Evolutionary conservation across 805 yeast species (phyloP).

Genomic region (Zygosaccharomyces gambellarensis): DNA sequence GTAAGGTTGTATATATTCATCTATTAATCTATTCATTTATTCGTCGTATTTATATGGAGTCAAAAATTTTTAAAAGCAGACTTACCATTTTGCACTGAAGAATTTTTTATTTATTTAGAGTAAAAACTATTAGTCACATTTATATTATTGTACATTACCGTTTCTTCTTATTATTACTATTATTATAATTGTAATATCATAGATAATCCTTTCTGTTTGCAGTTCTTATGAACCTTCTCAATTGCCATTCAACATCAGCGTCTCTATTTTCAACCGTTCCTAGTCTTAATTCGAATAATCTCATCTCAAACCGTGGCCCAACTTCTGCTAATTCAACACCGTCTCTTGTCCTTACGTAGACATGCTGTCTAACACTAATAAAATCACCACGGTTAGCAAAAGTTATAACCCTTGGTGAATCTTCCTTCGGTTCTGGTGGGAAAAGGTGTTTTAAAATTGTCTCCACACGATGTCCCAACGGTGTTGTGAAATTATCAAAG

Average conservation of each 20-base stretch:
- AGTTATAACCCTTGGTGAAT: slow-evolving; percentile 85
- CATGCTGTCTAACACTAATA: slow-evolving; percentile 92
- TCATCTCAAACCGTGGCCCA: slow-evolving; percentile 98
- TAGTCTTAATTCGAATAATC: slow-evolving; percentile 76
- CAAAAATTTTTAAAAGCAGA: not conserved
- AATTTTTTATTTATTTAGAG: not conserved
- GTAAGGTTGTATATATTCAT: slow-evolving; percentile 18
- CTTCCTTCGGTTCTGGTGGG: slow-evolving; percentile 95
- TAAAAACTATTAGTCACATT: not conserved
- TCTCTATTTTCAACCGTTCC: slow-evolving; percentile 94
- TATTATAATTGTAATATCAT: slow-evolving; percentile 4
- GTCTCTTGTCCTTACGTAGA: slow-evolving; percentile 84
- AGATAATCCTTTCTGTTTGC: slow-evolving; percentile 92
- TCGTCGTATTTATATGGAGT: not conserved
- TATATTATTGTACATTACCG: not conserved
- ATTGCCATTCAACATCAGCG: slow-evolving; percentile 97
- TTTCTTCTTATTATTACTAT: not conserved
- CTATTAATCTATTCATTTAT: not conserved
- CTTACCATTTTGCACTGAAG: not conserved
- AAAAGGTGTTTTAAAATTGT: slow-evolving; percentile 80
- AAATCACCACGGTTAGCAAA: slow-evolving; percentile 88
- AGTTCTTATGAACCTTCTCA: slow-evolving; percentile 88
- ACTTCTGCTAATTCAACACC: slow-evolving; percentile 90
- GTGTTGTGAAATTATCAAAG: slow-evolving; percentile 81
- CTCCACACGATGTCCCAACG: slow-evolving; percentile 76